phyloP scores from a whole-genome alignment of 1,139 yeast species.

The Suzukiozyma palmioleophila region DNA sequence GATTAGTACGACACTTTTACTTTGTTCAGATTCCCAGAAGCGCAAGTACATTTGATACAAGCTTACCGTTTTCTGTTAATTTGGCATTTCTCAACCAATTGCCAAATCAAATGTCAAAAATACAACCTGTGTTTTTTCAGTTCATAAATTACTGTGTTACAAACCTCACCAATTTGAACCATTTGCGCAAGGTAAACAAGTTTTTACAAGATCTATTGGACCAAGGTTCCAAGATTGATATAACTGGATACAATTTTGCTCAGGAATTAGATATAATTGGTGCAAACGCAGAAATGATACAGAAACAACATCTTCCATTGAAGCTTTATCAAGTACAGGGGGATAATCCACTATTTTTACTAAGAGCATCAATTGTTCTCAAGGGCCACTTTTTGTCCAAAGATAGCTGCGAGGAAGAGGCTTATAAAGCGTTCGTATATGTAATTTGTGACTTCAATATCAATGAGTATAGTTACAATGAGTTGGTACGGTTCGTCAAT shows the following conservation, averaged over 20 bases:
- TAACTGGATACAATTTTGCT: neutral
- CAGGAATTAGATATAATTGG: slow-evolving; percentile 4
- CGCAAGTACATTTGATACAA: neutral
- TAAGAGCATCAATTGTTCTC: slow-evolving; percentile 11
- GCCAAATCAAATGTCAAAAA: neutral
- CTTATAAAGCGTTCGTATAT: slow-evolving; percentile 9
- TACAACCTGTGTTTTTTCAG: neutral
- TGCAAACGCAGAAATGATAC: slow-evolving; percentile 3
- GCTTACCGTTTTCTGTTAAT: neutral
- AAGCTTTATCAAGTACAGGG: slow-evolving; percentile 11
- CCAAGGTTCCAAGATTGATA: neutral
- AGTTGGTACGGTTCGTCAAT: slow-evolving; percentile 9
- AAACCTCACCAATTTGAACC: slow-evolving; percentile 1
- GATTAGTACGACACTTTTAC: slow-evolving; percentile 11
- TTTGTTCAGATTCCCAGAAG: slow-evolving; percentile 6
- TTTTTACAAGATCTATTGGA: neutral
- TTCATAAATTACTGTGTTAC: neutral
- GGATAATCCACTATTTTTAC: slow-evolving; percentile 8
- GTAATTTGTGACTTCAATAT: slow-evolving; percentile 17
- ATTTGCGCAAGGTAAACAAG: neutral
- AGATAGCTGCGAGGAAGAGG: neutral
- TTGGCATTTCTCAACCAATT: neutral
- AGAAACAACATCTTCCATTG: slow-evolving; percentile 5
- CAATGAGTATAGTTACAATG: slow-evolving; percentile 8
- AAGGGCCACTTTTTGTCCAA: slow-evolving; percentile 4